These are phyloP conservation scores for Amanita muscaria DNA, from an alignment of 768 basidiomycete genomes.

Conservation along the genomic window DNA sequence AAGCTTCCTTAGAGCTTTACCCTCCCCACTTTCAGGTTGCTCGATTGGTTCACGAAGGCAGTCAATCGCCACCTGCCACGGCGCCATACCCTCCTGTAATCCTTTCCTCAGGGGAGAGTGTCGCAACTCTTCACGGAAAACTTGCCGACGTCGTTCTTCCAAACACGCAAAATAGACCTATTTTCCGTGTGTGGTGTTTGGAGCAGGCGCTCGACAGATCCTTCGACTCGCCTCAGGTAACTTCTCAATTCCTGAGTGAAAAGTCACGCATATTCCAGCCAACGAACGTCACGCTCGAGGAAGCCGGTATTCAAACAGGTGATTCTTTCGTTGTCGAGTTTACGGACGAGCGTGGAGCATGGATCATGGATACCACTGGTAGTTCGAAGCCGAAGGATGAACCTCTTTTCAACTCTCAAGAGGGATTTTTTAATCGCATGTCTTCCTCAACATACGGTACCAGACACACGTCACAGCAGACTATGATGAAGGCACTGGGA, in stretches of 20 bases:
- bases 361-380: constrained; percentile 43
- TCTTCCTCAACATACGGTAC: constrained; percentile 13
- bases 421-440: constrained; percentile 49
- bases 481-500: constrained; percentile 15
- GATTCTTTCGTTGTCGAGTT: constrained; percentile 78
- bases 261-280: constrained; percentile 36
- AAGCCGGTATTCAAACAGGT: constrained; percentile 46
- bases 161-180: constrained; percentile 21
- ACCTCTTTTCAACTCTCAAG: constrained; percentile 42
- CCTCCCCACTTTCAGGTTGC: constrained; percentile 59
- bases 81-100: constrained; percentile 27
- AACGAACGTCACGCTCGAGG: constrained; percentile 45
- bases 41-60: constrained; percentile 29
- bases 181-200: constrained; percentile 61
- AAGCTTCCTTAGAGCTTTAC: constrained; percentile 58
- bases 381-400: constrained; percentile 18
- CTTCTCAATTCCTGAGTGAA: constrained; percentile 19
- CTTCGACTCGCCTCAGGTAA: constrained; percentile 25
- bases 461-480: constrained; percentile 15
- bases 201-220: constrained; percentile 27
- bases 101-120: constrained; percentile 44
- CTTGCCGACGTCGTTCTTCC: constrained; percentile 31
- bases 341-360: constrained; percentile 25
- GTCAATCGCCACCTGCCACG: constrained; percentile 10
- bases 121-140: constrained; percentile 31